Percentiles rank a stretch among this genome's conserved stretches.
Conservation (phyloP, 2,329 filamentous ascomycete species). For the Epichloe brachyelytri region DNA sequence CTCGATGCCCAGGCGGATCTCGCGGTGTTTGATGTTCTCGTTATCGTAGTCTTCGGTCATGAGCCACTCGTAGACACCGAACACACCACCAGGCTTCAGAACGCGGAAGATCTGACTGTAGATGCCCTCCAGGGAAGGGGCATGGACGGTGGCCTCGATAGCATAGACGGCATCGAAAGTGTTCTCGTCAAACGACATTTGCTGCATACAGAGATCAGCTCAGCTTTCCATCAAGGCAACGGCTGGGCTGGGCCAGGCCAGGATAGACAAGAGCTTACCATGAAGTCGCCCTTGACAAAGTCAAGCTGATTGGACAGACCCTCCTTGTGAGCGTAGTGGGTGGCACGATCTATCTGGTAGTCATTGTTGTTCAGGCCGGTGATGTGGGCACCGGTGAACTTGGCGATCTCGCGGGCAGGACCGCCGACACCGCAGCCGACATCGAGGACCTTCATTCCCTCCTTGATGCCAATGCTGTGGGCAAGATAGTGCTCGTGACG, state of each 20-base stretch:
- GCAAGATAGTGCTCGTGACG: slow-evolving; percentile 98
- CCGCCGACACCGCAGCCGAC: slow-evolving; percentile 96
- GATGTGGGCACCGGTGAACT: slow-evolving; percentile 83
- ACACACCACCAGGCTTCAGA: slow-evolving; percentile 87
- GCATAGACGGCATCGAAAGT: slow-evolving; percentile 91
- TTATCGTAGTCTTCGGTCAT: slow-evolving; percentile 97
- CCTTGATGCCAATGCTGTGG: slow-evolving; percentile 71
- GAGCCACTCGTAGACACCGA: slow-evolving; percentile 97
- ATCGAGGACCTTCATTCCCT: slow-evolving; percentile 82
- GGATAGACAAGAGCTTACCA: slow-evolving; percentile 37
- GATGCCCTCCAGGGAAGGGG: slow-evolving; percentile 77
- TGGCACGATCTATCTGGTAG: slow-evolving; percentile 96
- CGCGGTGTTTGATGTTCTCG: slow-evolving; percentile 70
- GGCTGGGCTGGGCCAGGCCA: background rate
- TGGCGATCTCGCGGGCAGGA: slow-evolving; percentile 88
- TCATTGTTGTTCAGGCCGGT: slow-evolving; percentile 97
- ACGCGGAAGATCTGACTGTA: slow-evolving; percentile 93
- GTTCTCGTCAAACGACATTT: slow-evolving; percentile 91
- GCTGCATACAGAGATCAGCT: slow-evolving; percentile 1
- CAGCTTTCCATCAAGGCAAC: background rate
- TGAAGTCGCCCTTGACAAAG: slow-evolving; percentile 94
- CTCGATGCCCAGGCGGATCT: slow-evolving; percentile 89
- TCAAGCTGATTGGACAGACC: slow-evolving; percentile 65
- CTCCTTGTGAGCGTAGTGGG: slow-evolving; percentile 69
- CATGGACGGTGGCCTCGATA: slow-evolving; percentile 94